Base-by-base conservation (phyloP, 805 yeast genomes). In the Lipomyces yamadae region DNA sequence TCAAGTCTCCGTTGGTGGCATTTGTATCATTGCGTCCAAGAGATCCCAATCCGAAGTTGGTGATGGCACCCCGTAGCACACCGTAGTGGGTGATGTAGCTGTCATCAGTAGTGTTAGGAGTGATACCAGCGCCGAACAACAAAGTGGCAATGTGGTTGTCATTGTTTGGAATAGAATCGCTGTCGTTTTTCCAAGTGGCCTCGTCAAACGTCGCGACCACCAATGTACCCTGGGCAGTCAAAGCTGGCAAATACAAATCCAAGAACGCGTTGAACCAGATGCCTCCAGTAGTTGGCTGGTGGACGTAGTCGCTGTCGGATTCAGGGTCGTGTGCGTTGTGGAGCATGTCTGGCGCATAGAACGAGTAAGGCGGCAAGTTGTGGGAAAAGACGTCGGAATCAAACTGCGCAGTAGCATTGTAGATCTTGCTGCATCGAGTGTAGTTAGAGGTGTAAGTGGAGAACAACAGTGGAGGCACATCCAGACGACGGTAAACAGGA, bases 401-500 rank as follows among this genome's bases (percentile, higher is more conserved):
- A 15, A 42, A 42, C 48, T 42, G 48, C 15, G 48, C 48, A 4
- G 48, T 42, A 5, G 48, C 48, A 18, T 42, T 42, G 13, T 15
- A 42, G 48, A 42, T 42, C 48, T 42, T 42, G 24, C 48, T 42
- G 48, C 48, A 42, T 7, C 48, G 48, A 42, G 48, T 42, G 48
- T 42, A 42, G 48, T 42, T 42, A 18, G 15, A 10, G 48, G 48
- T 42, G 48, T 42, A 42, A 10, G 48, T 42, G 13, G 48, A 10
- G 48, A 42, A 42, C 24, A 42, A 42, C 18, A 42, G 48, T 4
- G 48, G 18, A 1, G 48, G 18, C 48, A 42, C n/a, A 42, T 42
- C 48, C 48, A 42, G 48, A 42, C 48, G 48, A 6, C 48, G 48
- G 24, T 42, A 15, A 3, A 42, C 48, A 4, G 48, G 48, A 42